Conservation (phyloP, 2,329 filamentous ascomycete genomes). For the Graphiopsis chlorocephala region DNA sequence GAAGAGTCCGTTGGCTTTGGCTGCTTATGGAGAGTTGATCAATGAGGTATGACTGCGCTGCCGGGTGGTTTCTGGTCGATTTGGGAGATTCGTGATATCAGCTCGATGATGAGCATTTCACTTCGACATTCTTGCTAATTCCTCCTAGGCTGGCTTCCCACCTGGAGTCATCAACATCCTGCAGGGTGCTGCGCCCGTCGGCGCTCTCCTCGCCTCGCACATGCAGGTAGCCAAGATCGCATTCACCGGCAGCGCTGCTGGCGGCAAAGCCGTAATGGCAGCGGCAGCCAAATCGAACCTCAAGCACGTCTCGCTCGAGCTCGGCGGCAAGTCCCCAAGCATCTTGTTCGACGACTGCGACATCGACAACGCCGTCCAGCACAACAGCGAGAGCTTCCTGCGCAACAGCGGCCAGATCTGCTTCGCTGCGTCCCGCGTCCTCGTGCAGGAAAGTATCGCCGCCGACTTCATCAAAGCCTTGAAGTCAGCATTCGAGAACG, state of each 20-base stretch:
- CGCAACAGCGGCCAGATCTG: slow-evolving; percentile 57
- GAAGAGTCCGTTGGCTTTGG: slow-evolving; percentile 47
- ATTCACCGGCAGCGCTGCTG: slow-evolving; percentile 24
- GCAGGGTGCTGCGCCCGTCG: slow-evolving; percentile 74
- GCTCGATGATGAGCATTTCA: background rate
- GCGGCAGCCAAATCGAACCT: slow-evolving; percentile 25
- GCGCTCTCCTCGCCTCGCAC: slow-evolving; percentile 33
- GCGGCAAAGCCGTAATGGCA: slow-evolving; percentile 22
- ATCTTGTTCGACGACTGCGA: slow-evolving; percentile 28
- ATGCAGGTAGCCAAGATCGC: slow-evolving; percentile 15
- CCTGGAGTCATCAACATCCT: slow-evolving; percentile 62
- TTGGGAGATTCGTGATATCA: background rate
- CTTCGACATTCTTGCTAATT: background rate
- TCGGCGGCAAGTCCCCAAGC: slow-evolving; percentile 27
- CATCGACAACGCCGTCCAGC: slow-evolving; percentile 49
- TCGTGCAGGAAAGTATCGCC: slow-evolving; percentile 53
- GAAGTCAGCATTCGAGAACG: background rate
- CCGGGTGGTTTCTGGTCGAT: background rate
- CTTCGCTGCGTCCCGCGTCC: slow-evolving; percentile 53
- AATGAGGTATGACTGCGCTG: slow-evolving; percentile 30
- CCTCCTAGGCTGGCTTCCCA: slow-evolving; percentile 38
- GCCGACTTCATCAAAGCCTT: slow-evolving; percentile 1
- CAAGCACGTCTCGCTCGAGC: slow-evolving; percentile 28
- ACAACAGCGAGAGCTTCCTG: slow-evolving; percentile 60
- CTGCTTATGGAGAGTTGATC: slow-evolving; percentile 62